Percentiles rank a stretch among this genome's conserved stretches.
These are phyloP conservation scores for Kodamaea kaohsiungensis DNA, from an alignment of 805 yeast genomes.

Conservation along the genomic window DNA sequence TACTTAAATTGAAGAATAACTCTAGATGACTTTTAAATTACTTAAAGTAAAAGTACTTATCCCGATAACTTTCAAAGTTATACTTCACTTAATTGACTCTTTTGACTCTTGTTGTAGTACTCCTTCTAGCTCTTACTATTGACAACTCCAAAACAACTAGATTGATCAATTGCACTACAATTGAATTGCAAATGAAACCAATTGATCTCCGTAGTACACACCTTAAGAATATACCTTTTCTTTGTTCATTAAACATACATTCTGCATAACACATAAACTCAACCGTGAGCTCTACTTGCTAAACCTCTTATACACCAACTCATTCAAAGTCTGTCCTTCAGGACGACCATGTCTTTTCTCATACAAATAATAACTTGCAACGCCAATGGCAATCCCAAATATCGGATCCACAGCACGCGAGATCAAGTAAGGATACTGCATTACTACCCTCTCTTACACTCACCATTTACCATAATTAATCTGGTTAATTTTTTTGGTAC, in stretches of 20 bases:
- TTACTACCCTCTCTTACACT: constrained; percentile 6
- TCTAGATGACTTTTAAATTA: no score
- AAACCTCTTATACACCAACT: constrained; percentile 34
- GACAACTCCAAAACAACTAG: no score
- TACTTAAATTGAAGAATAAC: no score
- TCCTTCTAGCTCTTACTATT: no score
- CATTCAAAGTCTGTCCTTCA: constrained; percentile 61
- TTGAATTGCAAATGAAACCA: no score
- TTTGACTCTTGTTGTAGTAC: no score
- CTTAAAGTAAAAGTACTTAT: no score
- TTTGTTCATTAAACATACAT: background rate
- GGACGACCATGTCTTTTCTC: constrained; percentile 59
- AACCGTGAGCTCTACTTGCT: background rate
- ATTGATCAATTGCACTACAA: no score
- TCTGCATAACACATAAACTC: background rate
- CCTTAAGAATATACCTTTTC: background rate
- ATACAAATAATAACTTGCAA: constrained; percentile 60
- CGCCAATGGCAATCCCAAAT: constrained; percentile 63
- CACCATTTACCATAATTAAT: background rate
- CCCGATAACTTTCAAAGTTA: no score
- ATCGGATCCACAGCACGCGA: constrained; percentile 63
- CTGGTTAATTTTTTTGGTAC: background rate
- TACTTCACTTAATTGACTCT: no score
- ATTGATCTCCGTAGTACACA: no score
- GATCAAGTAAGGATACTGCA: constrained; percentile 49